Evolutionary conservation across 495 filamentous ascomycete species (phyloP).

Genomic region (Penicillium turbatum): DNA sequence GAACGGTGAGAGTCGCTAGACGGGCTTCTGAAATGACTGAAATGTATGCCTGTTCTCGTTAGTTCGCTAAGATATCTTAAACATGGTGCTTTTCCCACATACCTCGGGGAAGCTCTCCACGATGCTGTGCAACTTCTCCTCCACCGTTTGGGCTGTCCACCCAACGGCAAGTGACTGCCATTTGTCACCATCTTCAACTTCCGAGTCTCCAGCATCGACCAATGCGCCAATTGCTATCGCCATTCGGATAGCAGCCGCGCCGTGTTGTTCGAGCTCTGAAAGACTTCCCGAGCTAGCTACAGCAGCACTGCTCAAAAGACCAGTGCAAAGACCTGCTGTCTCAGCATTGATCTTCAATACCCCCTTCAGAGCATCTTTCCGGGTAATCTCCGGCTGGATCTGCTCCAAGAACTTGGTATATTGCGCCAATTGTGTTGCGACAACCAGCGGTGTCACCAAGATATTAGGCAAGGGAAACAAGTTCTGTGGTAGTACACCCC

Average conservation of each 20-base stretch:
- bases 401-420: constrained; percentile 21
- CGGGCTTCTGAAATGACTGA: constrained; percentile 2
- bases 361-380: constrained; percentile 1
- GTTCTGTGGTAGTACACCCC: not conserved
- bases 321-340: constrained; percentile 40
- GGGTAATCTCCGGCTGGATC: not conserved
- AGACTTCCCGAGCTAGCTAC: constrained; percentile 21
- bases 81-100: too few species aligned
- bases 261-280: constrained; percentile 26
- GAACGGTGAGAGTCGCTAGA: not conserved
- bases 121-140: not conserved
- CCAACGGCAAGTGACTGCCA: not conserved
- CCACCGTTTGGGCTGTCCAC: not conserved
- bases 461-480: constrained; percentile 22
- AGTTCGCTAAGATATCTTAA: not conserved
- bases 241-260: constrained; percentile 32
- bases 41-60: not conserved
- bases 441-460: constrained; percentile 28
- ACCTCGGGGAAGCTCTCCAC: not conserved
- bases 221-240: constrained; percentile 23
- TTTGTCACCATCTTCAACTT: not conserved
- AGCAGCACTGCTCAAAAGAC: constrained; percentile 33
- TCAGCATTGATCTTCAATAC: constrained; percentile 7
- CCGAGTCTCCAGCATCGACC: constrained; percentile 35
- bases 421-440: constrained; percentile 27